Base-by-base conservation (phyloP, 2,329 filamentous ascomycete genomes). In the Ambrosiella cleistominuta region DNA sequence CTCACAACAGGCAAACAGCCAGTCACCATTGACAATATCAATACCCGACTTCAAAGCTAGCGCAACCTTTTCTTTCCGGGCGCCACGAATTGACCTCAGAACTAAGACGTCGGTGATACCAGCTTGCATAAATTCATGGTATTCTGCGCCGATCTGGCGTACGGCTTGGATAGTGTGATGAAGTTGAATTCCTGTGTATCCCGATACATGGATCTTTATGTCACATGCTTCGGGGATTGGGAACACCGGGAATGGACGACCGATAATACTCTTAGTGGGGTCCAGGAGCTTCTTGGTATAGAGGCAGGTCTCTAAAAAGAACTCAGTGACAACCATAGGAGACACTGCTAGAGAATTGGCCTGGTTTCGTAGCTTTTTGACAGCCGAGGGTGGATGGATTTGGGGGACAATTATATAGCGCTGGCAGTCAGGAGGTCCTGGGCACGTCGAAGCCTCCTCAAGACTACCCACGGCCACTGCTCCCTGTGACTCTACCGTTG, bases 301-400 rank as follows among this genome's bases (percentile, higher is more conserved):
- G 44, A 98, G 73, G 67, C 91, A 97, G 53, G 82, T 81, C 70
- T 98, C 93, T 56, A 98, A 76, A 78, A 91, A 98, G 76, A 93
- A 94, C 66, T 95, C 89, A 9, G 89, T 97, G 38, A 95, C 82
- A 49, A 78, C 67, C 27, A 27, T 27, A 27, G 27, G 27, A 27
- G 27, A 27, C 27, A 27, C 27, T 27, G 27, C 27, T 27, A 27
- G 27, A 27, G 27, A 27, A 27, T 27, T 3, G 27, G 27, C 15
- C 17, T 40, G 17, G 35, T 40, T 13, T 54, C 35, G 52, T 54
- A 54, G 13, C 38, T 42, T 47, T 17, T 54, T 15, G 7, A 57
- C 50, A 8, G 53, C 49, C 0, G 12, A 19, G 15, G 37, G 37
- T 11, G 50, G 54, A 27, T 47, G 19, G 15, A 42, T 66, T 61